A percentile compares a stretch with the other conserved stretches of the same genome.
Evolutionary conservation across 495 filamentous ascomycete species (phyloP).

Genomic region (Trichoderma reesei): DNA sequence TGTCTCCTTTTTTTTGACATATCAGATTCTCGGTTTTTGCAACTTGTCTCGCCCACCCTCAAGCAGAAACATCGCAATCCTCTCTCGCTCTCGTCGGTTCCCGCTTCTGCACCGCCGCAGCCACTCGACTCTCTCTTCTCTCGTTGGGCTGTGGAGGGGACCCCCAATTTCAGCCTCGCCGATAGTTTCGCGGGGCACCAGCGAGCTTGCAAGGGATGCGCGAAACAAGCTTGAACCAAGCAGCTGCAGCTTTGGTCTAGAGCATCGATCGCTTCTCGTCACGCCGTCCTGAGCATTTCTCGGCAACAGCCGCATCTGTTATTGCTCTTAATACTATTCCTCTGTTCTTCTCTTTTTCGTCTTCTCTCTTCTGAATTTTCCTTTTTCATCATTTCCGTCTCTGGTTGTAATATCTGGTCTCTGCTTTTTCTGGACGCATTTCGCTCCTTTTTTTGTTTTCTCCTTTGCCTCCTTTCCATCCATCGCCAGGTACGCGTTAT

Average conservation of each 20-base stretch:
- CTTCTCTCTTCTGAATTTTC: no score
- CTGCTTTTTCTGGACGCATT: neutral
- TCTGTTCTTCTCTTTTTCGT: no score
- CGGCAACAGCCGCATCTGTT: no score
- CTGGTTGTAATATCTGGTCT: no score
- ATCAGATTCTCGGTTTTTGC: no score
- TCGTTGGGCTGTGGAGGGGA: slow-evolving; percentile 1
- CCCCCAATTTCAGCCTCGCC: slow-evolving; percentile 3
- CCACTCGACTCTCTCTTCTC: neutral
- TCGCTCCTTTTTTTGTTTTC: neutral
- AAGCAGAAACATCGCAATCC: neutral
- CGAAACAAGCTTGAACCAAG: neutral
- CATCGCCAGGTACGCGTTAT: neutral
- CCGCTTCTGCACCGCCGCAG: neutral
- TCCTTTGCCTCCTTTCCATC: neutral
- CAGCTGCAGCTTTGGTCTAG: neutral
- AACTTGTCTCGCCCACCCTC: no score
- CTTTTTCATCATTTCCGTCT: no score
- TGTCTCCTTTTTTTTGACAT: no score
- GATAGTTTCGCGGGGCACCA: neutral
- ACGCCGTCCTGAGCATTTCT: neutral
- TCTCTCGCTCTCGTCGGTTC: no score
- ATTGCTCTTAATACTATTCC: no score
- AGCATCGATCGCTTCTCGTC: slow-evolving; percentile 2
- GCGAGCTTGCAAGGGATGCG: neutral